These are phyloP conservation scores for Rhizopogon vinicolor DNA, from an alignment of 768 basidiomycete genomes.

Conservation along the genomic window DNA sequence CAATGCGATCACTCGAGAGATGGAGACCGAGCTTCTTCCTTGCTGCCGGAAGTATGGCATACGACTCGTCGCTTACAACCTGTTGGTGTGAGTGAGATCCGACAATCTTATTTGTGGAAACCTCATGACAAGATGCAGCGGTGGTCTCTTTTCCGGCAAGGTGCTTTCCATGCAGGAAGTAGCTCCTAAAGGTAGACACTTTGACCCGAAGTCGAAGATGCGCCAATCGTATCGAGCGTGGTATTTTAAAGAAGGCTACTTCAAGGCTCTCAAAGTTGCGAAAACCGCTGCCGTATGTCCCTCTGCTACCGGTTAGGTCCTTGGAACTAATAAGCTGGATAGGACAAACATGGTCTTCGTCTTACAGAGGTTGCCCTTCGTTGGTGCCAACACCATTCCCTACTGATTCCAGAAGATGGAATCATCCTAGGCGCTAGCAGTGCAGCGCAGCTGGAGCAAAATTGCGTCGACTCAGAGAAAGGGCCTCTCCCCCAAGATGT, in stretches of 20 bases:
- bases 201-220: constrained; percentile 31
- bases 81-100: constrained; percentile 36
- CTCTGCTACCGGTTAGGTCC: not conserved
- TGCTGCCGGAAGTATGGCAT: constrained; percentile 56
- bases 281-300: constrained; percentile 35
- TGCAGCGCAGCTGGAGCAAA: constrained; percentile 38
- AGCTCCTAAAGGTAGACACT: constrained; percentile 35
- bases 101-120: not conserved
- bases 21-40: constrained; percentile 47
- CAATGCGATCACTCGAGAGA: constrained; percentile 45
- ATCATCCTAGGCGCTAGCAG: constrained; percentile 47
- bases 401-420: constrained; percentile 38
- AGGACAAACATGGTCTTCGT: constrained; percentile 43
- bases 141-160: constrained; percentile 57
- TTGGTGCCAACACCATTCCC: constrained; percentile 59
- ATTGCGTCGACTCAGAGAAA: constrained; percentile 43
- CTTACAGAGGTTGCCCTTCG: constrained; percentile 53
- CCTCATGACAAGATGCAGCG: constrained; percentile 19
- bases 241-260: constrained; percentile 38
- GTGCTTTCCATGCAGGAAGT: constrained; percentile 30
- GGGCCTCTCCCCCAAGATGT: constrained; percentile 52
- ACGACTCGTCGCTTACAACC: constrained; percentile 53
- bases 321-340: not conserved
- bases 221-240: constrained; percentile 43
- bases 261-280: constrained; percentile 38